Percentiles rank a stretch among this genome's conserved stretches.
Conservation (phyloP, 116 monocot genomes). For the Papilionanthe hybrid region DNA sequence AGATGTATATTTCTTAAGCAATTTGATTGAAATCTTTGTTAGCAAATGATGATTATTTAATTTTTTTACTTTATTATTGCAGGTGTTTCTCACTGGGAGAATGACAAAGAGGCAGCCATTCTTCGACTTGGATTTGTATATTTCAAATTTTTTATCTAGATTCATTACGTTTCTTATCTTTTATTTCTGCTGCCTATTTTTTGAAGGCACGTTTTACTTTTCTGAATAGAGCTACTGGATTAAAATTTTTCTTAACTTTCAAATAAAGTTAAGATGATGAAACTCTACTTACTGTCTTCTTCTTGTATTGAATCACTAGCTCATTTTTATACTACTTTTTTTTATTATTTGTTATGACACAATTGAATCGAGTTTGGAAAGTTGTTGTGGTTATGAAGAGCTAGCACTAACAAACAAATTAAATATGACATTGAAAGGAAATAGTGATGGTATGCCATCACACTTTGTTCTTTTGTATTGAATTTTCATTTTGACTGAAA, state of each 20-base stretch:
- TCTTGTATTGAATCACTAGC: background rate
- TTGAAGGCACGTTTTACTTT: background rate
- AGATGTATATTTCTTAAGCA: background rate
- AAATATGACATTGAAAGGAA: too few species aligned
- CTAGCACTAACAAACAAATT: too few species aligned
- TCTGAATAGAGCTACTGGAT: background rate
- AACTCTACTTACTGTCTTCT: background rate
- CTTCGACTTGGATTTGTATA: constrained; percentile 62
- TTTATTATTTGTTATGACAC: background rate
- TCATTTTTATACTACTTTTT: background rate
- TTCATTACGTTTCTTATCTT: background rate
- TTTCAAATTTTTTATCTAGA: background rate
- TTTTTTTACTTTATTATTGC: background rate
- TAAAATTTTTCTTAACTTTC: background rate
- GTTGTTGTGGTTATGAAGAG: too few species aligned
- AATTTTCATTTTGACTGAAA: too few species aligned
- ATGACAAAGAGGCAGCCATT: constrained; percentile 41
- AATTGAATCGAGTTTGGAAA: too few species aligned
- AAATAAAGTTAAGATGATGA: background rate
- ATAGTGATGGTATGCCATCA: too few species aligned
- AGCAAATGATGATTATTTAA: background rate
- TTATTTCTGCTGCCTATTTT: background rate
- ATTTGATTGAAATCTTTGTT: background rate
- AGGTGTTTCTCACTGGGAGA: constrained; percentile 35
- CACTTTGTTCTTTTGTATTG: too few species aligned